These are phyloP conservation scores for Suhomyces terraborum DNA, from an alignment of 1,139 yeast species.

Conservation along the genomic window DNA sequence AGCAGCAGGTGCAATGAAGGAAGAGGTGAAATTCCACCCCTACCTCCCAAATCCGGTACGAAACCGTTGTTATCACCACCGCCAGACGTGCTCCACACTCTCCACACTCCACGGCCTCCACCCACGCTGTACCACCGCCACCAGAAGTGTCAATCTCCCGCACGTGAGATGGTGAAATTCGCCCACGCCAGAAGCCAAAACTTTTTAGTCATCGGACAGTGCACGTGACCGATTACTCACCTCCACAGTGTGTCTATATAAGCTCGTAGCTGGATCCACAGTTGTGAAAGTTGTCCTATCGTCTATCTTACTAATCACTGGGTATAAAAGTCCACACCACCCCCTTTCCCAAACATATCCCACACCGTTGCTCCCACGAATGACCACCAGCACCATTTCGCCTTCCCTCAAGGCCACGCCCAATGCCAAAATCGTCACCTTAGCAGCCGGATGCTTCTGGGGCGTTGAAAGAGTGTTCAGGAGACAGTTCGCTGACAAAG, in stretches of 20 bases:
- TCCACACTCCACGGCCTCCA: background rate
- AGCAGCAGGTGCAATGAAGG: no score
- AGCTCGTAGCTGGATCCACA: slow-evolving; percentile 10
- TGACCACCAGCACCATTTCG: slow-evolving; percentile 30
- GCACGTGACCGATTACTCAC: slow-evolving; percentile 10
- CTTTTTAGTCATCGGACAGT: slow-evolving; percentile 1
- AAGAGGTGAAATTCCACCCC: no score
- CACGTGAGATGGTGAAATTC: slow-evolving; percentile 10
- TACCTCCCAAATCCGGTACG: no score
- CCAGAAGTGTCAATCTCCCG: no score
- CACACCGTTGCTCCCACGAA: slow-evolving; percentile 1
- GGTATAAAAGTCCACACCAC: slow-evolving; percentile 3
- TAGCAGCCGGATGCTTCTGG: slow-evolving; percentile 94
- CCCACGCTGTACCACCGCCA: background rate
- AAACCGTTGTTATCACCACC: no score
- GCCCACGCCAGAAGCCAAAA: background rate
- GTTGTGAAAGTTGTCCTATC: slow-evolving; percentile 7
- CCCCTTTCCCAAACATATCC: background rate
- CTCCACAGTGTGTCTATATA: slow-evolving; percentile 6
- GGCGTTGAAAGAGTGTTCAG: slow-evolving; percentile 85
- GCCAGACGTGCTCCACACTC: background rate
- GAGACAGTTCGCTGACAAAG: slow-evolving; percentile 62
- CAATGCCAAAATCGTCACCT: slow-evolving; percentile 54
- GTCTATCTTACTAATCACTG: slow-evolving; percentile 3
- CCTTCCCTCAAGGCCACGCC: slow-evolving; percentile 40